Base-by-base conservation (phyloP, 1,284 basidiomycete genomes). In the Lentinula novae-zelandiae region DNA sequence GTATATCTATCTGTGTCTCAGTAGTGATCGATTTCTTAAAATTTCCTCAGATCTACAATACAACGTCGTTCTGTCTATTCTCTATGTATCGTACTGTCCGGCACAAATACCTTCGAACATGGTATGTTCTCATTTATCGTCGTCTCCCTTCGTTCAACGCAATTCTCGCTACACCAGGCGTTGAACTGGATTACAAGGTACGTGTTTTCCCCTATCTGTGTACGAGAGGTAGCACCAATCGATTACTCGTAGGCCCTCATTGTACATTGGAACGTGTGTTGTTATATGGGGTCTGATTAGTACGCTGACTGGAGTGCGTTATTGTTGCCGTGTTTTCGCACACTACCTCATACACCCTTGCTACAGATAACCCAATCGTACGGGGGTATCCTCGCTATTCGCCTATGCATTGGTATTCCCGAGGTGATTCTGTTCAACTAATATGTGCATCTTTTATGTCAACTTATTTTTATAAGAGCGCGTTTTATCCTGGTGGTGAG, bases 51-150 rank as follows among this genome's bases (percentile, higher is more conserved):
- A 83, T 64, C 73, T 86, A n/a, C 80, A 87, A 66, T 87, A 87
- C 67, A 76, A 78, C 12, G 82, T 81, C 0, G 74, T 85, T 8
- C 74, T 87, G 12, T 85, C 84, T 0, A 77, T 86, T 51, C 75
- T 87, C 22, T 87, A 82, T 63, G 84, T 75, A 2, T 82, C 84
- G 0, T 86, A 87, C 61, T 80, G 80, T 49, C 84, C 85, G 0
- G 80, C 81, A 7, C 84, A 87, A 67, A 80, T 88, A 51, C 86
- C 85, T 2, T 86, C 84, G 0, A 87, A 87, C 60, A 87, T 89
- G 81, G 84, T 82, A 83, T 81, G 60, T 27, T 73, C 65, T 1
- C 59, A 17, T 36, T 9, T 33, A 60, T 38, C 44, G 27, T 17
- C 17, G 1, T 12, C 44, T 22, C n/a, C 10, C 20, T 17, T 12